A percentile compares a stretch with the other conserved stretches of the same genome.
Conservation (phyloP, 83 land plant genomes). For the Larix sibirica region DNA sequence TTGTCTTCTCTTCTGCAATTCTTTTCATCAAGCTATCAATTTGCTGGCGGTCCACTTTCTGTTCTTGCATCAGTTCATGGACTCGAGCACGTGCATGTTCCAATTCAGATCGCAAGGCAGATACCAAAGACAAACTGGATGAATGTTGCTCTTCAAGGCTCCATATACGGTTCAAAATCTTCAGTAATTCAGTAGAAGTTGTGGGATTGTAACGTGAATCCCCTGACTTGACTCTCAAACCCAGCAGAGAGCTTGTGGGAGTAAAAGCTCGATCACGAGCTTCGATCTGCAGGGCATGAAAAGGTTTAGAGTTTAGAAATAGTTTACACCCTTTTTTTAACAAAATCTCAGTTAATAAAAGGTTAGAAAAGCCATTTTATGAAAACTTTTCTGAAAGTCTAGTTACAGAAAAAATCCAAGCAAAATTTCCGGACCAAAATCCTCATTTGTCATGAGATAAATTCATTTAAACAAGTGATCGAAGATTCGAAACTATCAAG, state of each 20-base stretch:
- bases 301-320: not conserved
- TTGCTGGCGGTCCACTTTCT: slow-evolving; percentile 28
- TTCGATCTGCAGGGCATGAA: slow-evolving; percentile 34
- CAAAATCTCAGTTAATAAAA: not conserved
- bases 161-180: slow-evolving; percentile 48
- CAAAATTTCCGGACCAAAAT: too few species aligned
- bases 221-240: slow-evolving; percentile 33
- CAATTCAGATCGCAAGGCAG: slow-evolving; percentile 51
- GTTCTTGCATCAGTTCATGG: slow-evolving; percentile 43
- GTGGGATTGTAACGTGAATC: slow-evolving; percentile 35
- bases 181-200: slow-evolving; percentile 61
- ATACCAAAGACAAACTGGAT: slow-evolving; percentile 44
- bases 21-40: slow-evolving; percentile 38
- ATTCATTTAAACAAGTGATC: not conserved
- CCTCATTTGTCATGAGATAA: not conserved
- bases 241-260: slow-evolving; percentile 38
- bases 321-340: not conserved
- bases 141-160: slow-evolving; percentile 49
- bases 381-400: not conserved
- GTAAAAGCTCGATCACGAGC: slow-evolving; percentile 31
- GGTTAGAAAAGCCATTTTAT: not conserved
- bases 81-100: slow-evolving; percentile 50
- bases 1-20: slow-evolving; percentile 46
- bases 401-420: not conserved
- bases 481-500: too few species aligned